Evolutionary conservation across 768 basidiomycete genomes (phyloP).

Genomic region (Boletus patriciae): DNA sequence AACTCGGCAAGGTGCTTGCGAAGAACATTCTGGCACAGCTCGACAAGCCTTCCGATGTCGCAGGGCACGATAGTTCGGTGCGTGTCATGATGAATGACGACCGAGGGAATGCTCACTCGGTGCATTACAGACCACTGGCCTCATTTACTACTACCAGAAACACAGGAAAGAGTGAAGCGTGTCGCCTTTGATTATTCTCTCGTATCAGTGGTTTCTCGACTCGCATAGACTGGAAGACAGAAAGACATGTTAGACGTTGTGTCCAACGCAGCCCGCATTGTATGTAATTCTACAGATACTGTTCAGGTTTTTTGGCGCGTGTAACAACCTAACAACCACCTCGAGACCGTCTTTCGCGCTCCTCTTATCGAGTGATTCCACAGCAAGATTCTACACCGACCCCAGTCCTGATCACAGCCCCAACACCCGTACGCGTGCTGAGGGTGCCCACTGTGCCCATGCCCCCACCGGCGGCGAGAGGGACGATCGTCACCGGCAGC

Average conservation of each 20-base stretch:
- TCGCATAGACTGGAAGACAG: background rate
- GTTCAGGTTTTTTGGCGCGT: background rate
- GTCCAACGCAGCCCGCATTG: background rate
- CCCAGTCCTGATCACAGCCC: too few species aligned
- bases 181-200: background rate
- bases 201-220: background rate
- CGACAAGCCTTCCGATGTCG: constrained; percentile 71
- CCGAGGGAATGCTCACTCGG: constrained; percentile 4
- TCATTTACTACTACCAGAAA: constrained; percentile 97
- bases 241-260: constrained; percentile 7
- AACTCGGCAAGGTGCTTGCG: constrained; percentile 95
- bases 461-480: too few species aligned
- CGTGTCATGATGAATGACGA: constrained; percentile 11
- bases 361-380: too few species aligned
- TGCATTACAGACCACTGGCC: constrained; percentile 73
- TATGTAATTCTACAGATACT: constrained; percentile 15
- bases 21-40: constrained; percentile 94
- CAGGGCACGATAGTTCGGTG: constrained; percentile 85
- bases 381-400: too few species aligned
- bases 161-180: constrained; percentile 65
- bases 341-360: too few species aligned
- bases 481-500: too few species aligned
- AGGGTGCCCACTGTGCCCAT: too few species aligned
- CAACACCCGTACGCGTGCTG: too few species aligned
- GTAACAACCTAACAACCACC: too few species aligned